Conservation (phyloP, 225 moss, liverwort and hornwort species). For the Sphagnum tenellum region DNA sequence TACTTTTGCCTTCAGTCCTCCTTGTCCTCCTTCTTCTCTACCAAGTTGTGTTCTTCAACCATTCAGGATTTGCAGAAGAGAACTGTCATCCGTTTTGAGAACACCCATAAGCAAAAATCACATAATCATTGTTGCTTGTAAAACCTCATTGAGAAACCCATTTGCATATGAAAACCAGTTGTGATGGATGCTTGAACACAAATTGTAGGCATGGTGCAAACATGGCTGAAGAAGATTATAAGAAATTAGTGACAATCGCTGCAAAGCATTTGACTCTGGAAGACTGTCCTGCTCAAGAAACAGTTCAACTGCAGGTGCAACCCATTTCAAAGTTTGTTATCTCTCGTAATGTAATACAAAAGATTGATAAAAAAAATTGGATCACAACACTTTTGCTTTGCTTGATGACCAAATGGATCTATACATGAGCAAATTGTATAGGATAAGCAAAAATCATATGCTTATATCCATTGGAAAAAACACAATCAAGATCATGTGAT, state of each 20-base stretch:
- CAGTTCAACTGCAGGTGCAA: slow-evolving; percentile 69
- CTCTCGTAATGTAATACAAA: background rate
- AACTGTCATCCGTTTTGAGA: too few relatives aligned
- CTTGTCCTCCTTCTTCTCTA: background rate
- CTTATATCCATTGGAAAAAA: too few relatives aligned
- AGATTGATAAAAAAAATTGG: too few relatives aligned
- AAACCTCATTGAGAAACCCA: background rate
- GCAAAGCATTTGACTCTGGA: slow-evolving; percentile 57
- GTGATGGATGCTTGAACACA: too few relatives aligned
- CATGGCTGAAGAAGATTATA: slow-evolving; percentile 29
- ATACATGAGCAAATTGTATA: background rate
- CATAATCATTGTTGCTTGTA: background rate
- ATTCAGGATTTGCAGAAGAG: too few relatives aligned
- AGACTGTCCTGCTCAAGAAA: slow-evolving; percentile 88
- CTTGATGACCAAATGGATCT: too few relatives aligned
- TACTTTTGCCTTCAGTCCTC: slow-evolving; percentile 10
- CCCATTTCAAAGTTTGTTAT: background rate
- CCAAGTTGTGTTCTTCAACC: too few relatives aligned
- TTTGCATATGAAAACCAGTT: too few relatives aligned
- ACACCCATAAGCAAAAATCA: too few relatives aligned
- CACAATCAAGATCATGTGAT: too few relatives aligned
- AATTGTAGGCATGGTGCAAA: slow-evolving; percentile 25
- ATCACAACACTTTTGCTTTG: too few relatives aligned
- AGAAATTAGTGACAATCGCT: slow-evolving; percentile 31
- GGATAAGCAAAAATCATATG: background rate